Evolutionary conservation across 345 rosid species (phyloP).

Genomic region (Citrus mangshanensis): DNA sequence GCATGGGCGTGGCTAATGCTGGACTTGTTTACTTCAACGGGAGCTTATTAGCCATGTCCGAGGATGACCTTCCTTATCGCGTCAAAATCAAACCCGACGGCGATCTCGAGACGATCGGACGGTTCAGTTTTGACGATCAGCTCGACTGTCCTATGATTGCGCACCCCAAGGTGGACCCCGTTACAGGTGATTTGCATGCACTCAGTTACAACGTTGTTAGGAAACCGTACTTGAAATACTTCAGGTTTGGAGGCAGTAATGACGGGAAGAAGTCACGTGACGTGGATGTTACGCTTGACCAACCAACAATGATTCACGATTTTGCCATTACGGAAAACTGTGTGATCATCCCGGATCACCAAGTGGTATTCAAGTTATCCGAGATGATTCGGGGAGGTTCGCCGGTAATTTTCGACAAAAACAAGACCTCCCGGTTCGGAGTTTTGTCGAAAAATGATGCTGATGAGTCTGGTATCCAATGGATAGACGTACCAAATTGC

Average conservation of each 20-base stretch:
- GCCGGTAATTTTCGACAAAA: constrained; percentile 51
- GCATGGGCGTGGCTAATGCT: constrained; percentile 72
- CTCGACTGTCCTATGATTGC: constrained; percentile 63
- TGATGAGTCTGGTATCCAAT: constrained; percentile 38
- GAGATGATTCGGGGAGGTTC: constrained; percentile 74
- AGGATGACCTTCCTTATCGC: constrained; percentile 76
- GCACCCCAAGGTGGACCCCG: constrained; percentile 73
- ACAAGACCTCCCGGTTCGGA: constrained; percentile 53
- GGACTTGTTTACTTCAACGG: constrained; percentile 65
- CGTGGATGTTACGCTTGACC: constrained; percentile 36
- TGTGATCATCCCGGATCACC: constrained; percentile 68
- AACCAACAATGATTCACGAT: constrained; percentile 74
- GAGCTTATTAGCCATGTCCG: constrained; percentile 72
- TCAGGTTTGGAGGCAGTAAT: constrained; percentile 33
- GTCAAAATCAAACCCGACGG: constrained; percentile 44
- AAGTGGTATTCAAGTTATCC: constrained; percentile 66
- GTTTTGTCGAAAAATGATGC: constrained; percentile 39
- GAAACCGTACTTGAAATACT: constrained; percentile 59
- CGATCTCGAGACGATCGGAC: constrained; percentile 55
- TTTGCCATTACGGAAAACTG: constrained; percentile 56
- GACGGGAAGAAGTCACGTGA: constrained; percentile 51
- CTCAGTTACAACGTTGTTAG: constrained; percentile 55
- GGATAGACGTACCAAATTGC: constrained; percentile 57
- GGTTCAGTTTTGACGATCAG: constrained; percentile 52
- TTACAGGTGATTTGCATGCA: constrained; percentile 53